A percentile compares a stretch with the other conserved stretches of the same genome.
Conservation (phyloP, 192 early-diverging fungal genomes). For the Spinellus fusiger region DNA sequence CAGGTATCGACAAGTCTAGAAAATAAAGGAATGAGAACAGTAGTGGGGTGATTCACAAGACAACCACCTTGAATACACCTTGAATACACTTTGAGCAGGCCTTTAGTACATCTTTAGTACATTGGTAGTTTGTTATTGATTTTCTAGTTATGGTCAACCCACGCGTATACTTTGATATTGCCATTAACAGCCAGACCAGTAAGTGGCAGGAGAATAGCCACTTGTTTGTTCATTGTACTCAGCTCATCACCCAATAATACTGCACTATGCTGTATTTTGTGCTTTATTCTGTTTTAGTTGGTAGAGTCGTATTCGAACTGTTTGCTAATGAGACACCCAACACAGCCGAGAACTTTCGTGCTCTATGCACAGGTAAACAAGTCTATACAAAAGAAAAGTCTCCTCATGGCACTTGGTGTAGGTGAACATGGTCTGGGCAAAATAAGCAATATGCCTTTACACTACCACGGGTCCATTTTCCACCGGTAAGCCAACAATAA, state of each 20-base stretch:
- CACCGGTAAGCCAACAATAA: conserved; percentile 48
- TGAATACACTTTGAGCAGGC: too few relatives aligned
- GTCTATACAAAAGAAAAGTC: too few relatives aligned
- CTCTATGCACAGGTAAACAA: conserved; percentile 76
- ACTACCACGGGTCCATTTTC: conserved; percentile 77
- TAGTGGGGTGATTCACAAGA: too few relatives aligned
- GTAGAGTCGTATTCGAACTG: conserved; percentile 62
- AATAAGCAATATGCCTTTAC: conserved; percentile 61
- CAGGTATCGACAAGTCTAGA: too few relatives aligned
- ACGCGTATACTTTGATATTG: conserved; percentile 56
- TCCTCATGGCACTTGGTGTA: too few relatives aligned
- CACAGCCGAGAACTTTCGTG: conserved; percentile 77
- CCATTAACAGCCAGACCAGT: conserved; percentile 49
- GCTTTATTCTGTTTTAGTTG: too few relatives aligned
- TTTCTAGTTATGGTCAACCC: conserved; percentile 40
- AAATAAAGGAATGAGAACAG: too few relatives aligned
- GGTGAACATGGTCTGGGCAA: conserved; percentile 61
- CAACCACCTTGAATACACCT: too few relatives aligned
- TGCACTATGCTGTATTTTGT: too few relatives aligned
- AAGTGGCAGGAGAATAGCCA: conserved; percentile 16
- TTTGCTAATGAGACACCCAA: conserved; percentile 57
- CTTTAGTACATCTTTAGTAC: too few relatives aligned
- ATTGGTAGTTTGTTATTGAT: background rate
- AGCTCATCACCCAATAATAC: too few relatives aligned
- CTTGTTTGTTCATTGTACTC: too few relatives aligned